Evolutionary conservation across 2,329 filamentous ascomycete species (phyloP).

Genomic region (Teratosphaeria nubilosa): DNA sequence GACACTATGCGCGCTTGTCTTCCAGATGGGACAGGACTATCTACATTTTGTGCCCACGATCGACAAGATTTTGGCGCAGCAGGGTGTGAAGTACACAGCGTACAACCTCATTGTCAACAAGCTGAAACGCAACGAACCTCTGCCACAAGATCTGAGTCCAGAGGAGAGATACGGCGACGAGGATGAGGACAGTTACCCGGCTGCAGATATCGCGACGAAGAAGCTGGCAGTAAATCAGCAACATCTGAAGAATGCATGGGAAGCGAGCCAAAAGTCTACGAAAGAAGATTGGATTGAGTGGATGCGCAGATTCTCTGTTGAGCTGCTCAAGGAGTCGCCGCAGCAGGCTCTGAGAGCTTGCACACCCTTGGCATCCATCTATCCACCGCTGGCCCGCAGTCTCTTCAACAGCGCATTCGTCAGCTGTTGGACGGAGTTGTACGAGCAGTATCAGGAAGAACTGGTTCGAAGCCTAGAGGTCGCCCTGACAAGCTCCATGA

Average conservation of each 20-base stretch:
- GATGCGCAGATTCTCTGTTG: constrained; percentile 93
- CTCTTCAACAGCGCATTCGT: constrained; percentile 99
- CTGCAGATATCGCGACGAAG: constrained; percentile 70
- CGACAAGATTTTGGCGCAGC: constrained; percentile 67
- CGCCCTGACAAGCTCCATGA: constrained; percentile 87
- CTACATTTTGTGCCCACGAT: constrained; percentile 88
- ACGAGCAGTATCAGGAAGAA: constrained; percentile 94
- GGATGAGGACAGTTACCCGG: constrained; percentile 68
- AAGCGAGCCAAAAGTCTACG: constrained; percentile 90
- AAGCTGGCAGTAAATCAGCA: constrained; percentile 97
- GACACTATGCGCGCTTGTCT: constrained; percentile 87
- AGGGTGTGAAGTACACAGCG: constrained; percentile 79
- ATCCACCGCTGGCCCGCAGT: constrained; percentile 81
- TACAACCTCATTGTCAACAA: constrained; percentile 90
- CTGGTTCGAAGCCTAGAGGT: constrained; percentile 91
- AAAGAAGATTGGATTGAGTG: constrained; percentile 99
- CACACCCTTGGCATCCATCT: constrained; percentile 79
- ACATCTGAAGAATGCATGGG: constrained; percentile 94
- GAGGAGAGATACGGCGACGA: constrained; percentile 62
- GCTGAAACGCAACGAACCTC: constrained; percentile 81
- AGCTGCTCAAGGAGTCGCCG: constrained; percentile 86
- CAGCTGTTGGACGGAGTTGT: constrained; percentile 96
- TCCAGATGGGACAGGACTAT: constrained; percentile 92
- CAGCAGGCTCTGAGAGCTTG: constrained; percentile 92
- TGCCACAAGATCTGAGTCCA: constrained; percentile 90